phyloP scores from a whole-genome alignment of 768 basidiomycete genomes.

The Guyanaporus albipodus region DNA sequence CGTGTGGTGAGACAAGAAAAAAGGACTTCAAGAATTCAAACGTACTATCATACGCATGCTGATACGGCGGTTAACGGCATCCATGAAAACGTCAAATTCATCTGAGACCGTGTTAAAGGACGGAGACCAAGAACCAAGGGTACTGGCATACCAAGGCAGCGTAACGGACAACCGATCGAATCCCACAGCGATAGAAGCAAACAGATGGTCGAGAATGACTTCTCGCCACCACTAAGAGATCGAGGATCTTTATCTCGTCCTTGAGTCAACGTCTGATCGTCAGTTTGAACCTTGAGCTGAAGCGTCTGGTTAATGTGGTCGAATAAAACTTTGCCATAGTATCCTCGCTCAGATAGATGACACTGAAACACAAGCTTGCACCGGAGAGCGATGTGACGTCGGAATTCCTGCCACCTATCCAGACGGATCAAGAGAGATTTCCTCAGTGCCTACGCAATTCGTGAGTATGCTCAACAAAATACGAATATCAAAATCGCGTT shows the following conservation, averaged over 20 bases:
- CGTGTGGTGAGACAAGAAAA: constrained; percentile 6
- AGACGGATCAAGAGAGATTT: constrained; percentile 63
- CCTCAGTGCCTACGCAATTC: constrained; percentile 52
- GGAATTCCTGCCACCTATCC: constrained; percentile 81
- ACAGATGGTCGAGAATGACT: constrained; percentile 95
- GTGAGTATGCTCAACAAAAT: constrained; percentile 5
- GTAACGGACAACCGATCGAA: constrained; percentile 87
- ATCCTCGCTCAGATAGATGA: constrained; percentile 82
- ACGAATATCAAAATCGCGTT: constrained; percentile 3
- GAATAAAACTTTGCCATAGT: constrained; percentile 86
- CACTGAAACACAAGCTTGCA: constrained; percentile 80
- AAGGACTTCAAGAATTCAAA: not conserved
- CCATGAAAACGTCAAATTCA: constrained; percentile 99
- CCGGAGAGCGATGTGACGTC: constrained; percentile 82
- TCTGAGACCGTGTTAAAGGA: constrained; percentile 43
- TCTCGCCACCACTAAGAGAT: constrained; percentile 89
- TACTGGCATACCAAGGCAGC: constrained; percentile 70
- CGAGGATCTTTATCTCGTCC: constrained; percentile 78
- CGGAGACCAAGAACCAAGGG: not conserved
- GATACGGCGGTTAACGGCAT: constrained; percentile 85
- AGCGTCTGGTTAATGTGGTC: constrained; percentile 67
- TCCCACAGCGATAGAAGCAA: constrained; percentile 95
- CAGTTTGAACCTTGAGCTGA: constrained; percentile 76
- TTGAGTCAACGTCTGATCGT: constrained; percentile 67
- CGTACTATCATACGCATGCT: constrained; percentile 94